Conservation (phyloP, 306 rosid species). For the Oemleria cerasiformis region DNA sequence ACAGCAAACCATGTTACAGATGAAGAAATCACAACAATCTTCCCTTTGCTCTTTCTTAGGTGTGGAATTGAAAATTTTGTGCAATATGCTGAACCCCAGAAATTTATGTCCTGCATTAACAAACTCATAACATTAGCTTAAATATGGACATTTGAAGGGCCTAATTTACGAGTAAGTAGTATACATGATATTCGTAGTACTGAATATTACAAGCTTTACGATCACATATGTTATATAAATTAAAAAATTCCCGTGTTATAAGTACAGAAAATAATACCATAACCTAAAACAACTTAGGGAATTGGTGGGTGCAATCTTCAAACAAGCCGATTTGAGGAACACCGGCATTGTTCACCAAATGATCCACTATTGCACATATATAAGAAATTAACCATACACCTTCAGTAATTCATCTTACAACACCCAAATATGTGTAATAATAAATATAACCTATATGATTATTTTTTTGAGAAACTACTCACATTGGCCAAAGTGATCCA, state of each 20-base stretch:
- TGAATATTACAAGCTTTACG: no score
- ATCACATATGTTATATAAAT: no score
- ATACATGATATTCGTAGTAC: no score
- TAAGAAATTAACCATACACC: neutral
- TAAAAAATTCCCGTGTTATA: no score
- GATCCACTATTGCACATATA: constrained; percentile 17
- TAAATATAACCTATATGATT: no score
- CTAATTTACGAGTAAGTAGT: no score
- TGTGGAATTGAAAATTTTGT: constrained; percentile 52
- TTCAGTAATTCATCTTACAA: no score
- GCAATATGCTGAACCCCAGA: constrained; percentile 62
- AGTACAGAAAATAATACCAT: constrained; percentile 22
- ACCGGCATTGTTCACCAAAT: constrained; percentile 27
- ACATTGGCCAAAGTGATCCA: constrained; percentile 52
- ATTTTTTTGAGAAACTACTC: no score
- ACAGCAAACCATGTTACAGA: constrained; percentile 48
- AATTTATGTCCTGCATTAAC: constrained; percentile 50
- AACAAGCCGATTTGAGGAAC: constrained; percentile 3
- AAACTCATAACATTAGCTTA: neutral
- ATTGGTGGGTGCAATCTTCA: constrained; percentile 6
- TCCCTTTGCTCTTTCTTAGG: constrained; percentile 49
- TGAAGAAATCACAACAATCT: constrained; percentile 58
- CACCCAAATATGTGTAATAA: no score
- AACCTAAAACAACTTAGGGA: neutral
- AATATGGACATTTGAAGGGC: neutral